phyloP scores from a whole-genome alignment of 805 yeast genomes.

The Ascoidea rubescens region DNA sequence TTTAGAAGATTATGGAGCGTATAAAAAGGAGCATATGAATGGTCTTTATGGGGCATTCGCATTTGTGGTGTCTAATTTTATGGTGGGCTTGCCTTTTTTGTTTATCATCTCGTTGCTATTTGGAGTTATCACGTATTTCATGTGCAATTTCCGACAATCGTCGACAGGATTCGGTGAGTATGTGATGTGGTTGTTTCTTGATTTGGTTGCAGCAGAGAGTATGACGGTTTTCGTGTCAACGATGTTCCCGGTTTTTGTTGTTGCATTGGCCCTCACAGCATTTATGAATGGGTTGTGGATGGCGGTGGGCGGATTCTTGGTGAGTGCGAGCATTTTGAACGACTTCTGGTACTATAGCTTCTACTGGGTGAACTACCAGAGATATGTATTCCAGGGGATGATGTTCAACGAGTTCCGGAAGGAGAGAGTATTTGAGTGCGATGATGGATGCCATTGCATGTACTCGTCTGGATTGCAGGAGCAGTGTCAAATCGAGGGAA shows the following conservation, averaged over 20 bases:
- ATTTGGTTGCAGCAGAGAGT: constrained; percentile 26
- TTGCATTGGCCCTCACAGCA: constrained; percentile 25
- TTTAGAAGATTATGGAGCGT: constrained; percentile 21
- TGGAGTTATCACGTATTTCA: constrained; percentile 21
- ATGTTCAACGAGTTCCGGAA: constrained; percentile 24
- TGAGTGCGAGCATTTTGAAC: constrained; percentile 20
- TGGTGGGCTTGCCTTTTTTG: constrained; percentile 24
- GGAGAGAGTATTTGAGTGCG: constrained; percentile 19
- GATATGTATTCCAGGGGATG: constrained; percentile 28
- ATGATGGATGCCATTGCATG: constrained; percentile 20
- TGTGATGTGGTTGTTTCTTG: constrained; percentile 24
- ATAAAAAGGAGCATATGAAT: constrained; percentile 20
- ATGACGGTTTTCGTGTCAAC: constrained; percentile 23
- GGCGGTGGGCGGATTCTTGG: constrained; percentile 28
- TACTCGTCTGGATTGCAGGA: constrained; percentile 16
- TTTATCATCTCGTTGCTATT: constrained; percentile 20
- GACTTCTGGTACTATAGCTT: constrained; percentile 26
- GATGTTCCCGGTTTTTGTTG: constrained; percentile 22
- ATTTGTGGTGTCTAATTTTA: constrained; percentile 21
- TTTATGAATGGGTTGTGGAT: constrained; percentile 30
- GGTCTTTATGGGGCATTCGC: constrained; percentile 25
- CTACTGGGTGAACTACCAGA: constrained; percentile 13
- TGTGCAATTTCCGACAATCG: constrained; percentile 19
- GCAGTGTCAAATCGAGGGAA: constrained; percentile 21
- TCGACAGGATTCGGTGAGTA: constrained; percentile 21